A percentile compares a stretch with the other conserved stretches of the same genome.
Evolutionary conservation across 768 basidiomycete genomes (phyloP).

Genomic region (Leccinum barrowsii): DNA sequence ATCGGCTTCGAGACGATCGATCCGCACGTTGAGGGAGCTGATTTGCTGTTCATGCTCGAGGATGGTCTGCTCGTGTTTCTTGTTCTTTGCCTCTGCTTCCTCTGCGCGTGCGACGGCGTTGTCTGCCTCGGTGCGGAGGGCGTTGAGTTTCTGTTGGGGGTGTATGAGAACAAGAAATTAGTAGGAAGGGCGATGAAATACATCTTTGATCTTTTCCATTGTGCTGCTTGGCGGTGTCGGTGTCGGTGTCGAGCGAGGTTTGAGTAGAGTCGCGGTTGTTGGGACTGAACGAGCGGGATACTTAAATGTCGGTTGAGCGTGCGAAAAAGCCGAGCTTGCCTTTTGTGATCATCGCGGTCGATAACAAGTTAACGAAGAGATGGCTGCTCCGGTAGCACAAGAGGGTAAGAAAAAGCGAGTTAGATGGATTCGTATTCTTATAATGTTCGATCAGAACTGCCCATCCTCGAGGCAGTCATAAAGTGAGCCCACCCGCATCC

Average conservation of each 20-base stretch:
- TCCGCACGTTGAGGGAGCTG: conserved; percentile 70
- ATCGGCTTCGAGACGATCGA: conserved; percentile 59
- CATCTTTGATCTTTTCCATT: conserved; percentile 52
- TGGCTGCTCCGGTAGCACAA: conserved; percentile 73
- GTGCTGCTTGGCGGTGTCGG: conserved; percentile 14
- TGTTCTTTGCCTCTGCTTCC: conserved; percentile 78
- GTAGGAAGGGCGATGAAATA: background rate
- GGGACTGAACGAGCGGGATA: conserved; percentile 15
- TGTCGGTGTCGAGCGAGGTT: conserved; percentile 7
- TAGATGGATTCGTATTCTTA: background rate
- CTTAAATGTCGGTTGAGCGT: conserved; percentile 29
- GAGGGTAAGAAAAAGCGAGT: conserved; percentile 49
- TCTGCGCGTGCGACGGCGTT: conserved; percentile 79
- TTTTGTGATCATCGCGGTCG: conserved; percentile 32
- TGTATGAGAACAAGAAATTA: background rate
- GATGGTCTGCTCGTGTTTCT: conserved; percentile 66
- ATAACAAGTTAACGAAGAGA: conserved; percentile 23
- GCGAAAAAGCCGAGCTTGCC: conserved; percentile 31
- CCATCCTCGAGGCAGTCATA: conserved; percentile 92
- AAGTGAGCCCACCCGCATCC: conserved; percentile 48
- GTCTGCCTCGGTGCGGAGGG: conserved; percentile 85
- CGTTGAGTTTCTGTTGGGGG: conserved; percentile 60
- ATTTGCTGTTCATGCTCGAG: conserved; percentile 86
- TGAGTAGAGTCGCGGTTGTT: background rate
- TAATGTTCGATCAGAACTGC: conserved; percentile 60